phyloP scores from a whole-genome alignment of 345 rosid genomes.

The Hibiscus syriacus region DNA sequence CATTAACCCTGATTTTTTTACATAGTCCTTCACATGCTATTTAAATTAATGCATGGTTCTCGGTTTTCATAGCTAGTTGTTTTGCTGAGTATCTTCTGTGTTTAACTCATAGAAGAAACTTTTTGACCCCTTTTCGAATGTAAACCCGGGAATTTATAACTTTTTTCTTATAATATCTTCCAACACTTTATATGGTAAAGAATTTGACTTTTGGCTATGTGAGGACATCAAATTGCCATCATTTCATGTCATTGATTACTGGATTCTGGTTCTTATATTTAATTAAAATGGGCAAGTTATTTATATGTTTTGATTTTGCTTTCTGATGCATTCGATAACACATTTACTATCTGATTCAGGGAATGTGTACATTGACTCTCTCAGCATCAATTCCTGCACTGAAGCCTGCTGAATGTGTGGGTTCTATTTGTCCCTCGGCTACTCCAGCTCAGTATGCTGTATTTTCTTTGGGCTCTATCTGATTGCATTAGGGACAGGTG shows the following conservation, averaged over 20 bases:
- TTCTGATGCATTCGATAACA: conserved; percentile 7
- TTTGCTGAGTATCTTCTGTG: not conserved
- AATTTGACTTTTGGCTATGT: not conserved
- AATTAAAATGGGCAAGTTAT: not conserved
- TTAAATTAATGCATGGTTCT: not conserved
- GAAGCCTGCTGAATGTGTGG: conserved; percentile 62
- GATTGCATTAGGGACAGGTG: conserved; percentile 87
- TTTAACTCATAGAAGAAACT: not conserved
- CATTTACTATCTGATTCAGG: conserved; percentile 35
- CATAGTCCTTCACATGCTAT: not conserved
- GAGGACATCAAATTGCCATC: not conserved
- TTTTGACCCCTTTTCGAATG: not conserved
- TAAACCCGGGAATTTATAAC: no score
- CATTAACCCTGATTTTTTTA: not conserved
- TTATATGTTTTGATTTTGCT: not conserved
- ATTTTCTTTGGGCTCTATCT: conserved; percentile 78
- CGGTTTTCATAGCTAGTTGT: not conserved
- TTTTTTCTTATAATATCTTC: no score
- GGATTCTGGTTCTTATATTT: not conserved
- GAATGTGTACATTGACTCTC: conserved; percentile 73
- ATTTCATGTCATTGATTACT: not conserved
- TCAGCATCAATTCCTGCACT: conserved; percentile 70
- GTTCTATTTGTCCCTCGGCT: conserved; percentile 56
- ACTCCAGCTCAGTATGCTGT: conserved; percentile 57
- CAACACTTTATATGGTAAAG: not conserved